Base-by-base conservation (phyloP, 2,329 filamentous ascomycete species). In the Xylaria sp. region DNA sequence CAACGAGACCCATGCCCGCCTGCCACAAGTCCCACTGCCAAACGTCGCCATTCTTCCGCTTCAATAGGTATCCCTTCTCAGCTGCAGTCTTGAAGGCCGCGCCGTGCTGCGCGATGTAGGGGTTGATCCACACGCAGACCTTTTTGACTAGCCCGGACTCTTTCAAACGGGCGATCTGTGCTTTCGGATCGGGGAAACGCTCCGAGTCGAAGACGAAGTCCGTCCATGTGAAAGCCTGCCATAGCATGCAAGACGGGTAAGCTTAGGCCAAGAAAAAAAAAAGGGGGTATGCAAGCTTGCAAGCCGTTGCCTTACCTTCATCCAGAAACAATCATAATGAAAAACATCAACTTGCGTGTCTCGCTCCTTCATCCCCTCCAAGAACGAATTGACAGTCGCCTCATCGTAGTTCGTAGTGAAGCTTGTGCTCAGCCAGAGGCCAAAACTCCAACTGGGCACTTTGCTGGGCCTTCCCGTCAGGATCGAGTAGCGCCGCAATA, bases 11-110 rank as follows among this genome's bases (percentile, higher is more conserved):
- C 89, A 92, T 92, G 35, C 90, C 90, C 1, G 88, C 88, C 72
- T 92, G 89, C 90, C 90, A 92, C 41, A 90, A 76, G 69, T 92
- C 89, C 87, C 88, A 91, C 74, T 92, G 89, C 85, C 87, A 92
- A 21, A 91, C 77, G 63, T 89, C 86, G 11, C 87, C 88, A 69
- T 91, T 85, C 65, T 83, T 85, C 27, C 88, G 84, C 78, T 88
- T 89, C 60, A 92, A 80, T 17, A 92, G 81, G 69, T 90, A 92
- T 0, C 88, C 88, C 55, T 86, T 87, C 58, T 85, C 82, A 40
- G 83, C 84, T 40, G 87, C 89, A 63, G 87, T 81, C 59, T 80
- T 77, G 76, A 92, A 92, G 0, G 89, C 79, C 0, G 84, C 85
- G 1, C 87, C 89, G 33, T 88, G 85, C 74, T 92, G 89, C 0